Evolutionary conservation across 1,139 yeast genomes (phyloP).

Genomic region (Arxiozyma heterogenica): DNA sequence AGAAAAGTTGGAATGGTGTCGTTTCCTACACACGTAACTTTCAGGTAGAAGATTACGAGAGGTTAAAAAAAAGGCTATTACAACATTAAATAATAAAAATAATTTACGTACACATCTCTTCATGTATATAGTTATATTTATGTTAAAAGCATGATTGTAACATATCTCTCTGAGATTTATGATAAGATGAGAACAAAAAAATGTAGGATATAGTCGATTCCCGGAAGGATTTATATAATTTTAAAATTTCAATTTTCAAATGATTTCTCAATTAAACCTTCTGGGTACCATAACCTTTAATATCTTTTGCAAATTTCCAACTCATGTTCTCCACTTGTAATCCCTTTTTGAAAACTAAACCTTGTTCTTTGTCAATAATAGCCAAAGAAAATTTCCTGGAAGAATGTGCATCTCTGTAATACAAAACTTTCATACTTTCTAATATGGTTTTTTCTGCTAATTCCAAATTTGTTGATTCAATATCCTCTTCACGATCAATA

Average conservation of each 20-base stretch:
- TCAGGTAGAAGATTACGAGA: too few species aligned
- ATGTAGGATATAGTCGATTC: too few species aligned
- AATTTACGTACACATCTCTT: too few species aligned
- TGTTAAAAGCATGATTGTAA: background rate
- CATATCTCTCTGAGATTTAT: background rate
- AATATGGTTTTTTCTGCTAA: conserved; percentile 67
- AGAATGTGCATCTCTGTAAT: conserved; percentile 94
- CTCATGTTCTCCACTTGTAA: conserved; percentile 62
- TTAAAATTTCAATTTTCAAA: too few species aligned
- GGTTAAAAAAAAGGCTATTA: too few species aligned
- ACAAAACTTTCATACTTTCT: conserved; percentile 89
- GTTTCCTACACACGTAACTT: background rate
- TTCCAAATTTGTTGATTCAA: conserved; percentile 52
- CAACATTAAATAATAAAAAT: too few species aligned
- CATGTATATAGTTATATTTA: too few species aligned
- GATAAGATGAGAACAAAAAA: background rate
- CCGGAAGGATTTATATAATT: background rate
- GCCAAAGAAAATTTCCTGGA: conserved; percentile 78
- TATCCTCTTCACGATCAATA: conserved; percentile 72
- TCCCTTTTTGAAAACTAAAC: conserved; percentile 56
- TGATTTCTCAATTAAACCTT: conserved; percentile 24
- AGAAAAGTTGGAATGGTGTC: background rate
- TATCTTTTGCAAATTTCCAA: conserved; percentile 87
- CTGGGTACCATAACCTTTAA: conserved; percentile 82
- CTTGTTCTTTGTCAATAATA: conserved; percentile 54